Conservation (phyloP, 148 eudicot species). For the Polygonum aviculare region DNA sequence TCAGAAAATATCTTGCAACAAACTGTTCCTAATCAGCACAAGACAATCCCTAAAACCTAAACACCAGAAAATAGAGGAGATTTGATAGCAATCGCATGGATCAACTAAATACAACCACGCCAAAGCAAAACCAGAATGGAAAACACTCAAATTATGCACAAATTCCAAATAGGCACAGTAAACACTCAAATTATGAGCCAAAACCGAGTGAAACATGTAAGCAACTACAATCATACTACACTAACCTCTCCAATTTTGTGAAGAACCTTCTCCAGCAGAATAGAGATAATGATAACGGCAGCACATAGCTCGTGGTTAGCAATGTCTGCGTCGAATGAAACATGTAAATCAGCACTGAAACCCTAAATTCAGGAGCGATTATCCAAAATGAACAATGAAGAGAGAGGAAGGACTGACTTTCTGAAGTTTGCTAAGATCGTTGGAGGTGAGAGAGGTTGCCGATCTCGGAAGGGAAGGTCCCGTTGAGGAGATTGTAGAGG, state of each 20-base stretch:
- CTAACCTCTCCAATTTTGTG: slow-evolving; percentile 49
- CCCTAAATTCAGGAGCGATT: no score
- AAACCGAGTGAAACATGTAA: not conserved
- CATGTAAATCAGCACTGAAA: no score
- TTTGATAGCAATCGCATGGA: not conserved
- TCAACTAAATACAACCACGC: not conserved
- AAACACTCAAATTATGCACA: not conserved
- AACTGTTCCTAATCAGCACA: not conserved
- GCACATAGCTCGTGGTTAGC: no score
- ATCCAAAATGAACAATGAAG: no score
- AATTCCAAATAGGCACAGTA: not conserved
- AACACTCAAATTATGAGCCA: not conserved
- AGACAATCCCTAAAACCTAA: not conserved
- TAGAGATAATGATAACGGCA: no score
- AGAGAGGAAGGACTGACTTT: no score
- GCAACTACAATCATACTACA: not conserved
- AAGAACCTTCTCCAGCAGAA: slow-evolving; percentile 51
- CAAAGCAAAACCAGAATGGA: not conserved
- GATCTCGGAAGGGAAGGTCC: no score
- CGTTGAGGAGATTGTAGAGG: no score
- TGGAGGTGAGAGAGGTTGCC: no score
- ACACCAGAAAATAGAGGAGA: not conserved
- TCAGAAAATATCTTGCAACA: not conserved
- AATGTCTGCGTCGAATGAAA: no score
- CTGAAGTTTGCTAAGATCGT: no score